Base-by-base conservation (phyloP, 2,329 filamentous ascomycete species). In the Phialophora tarda region DNA sequence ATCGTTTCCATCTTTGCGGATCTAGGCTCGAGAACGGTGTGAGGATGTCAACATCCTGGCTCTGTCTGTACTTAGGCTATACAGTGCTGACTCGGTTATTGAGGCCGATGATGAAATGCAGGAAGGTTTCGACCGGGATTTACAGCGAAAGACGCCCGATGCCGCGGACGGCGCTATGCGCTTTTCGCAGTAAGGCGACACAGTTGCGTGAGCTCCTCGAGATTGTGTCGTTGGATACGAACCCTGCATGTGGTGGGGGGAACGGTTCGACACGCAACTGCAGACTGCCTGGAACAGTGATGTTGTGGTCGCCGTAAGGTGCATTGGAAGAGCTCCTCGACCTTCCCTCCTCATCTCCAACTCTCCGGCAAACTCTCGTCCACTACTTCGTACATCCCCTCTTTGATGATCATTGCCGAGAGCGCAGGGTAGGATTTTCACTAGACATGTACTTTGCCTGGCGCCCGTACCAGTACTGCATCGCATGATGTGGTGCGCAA, bases 51-150 rank as follows among this genome's bases (percentile, higher is more conserved):
- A 51, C 28, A 28, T 24, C 44, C n/a, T 38, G 47, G 47, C 14
- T 44, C 17, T 44, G 14, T 23, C 30, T 47, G 24, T 44, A 5
- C 51, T 55, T 62, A 56, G 59, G 32, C 59, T 62, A 61, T 61
- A 61, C 30, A 26, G 38, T 53, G 59, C 59, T 56, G 34, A 62
- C 59, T 32, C 59, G 59, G 59, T 56, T 62, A 62, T 62, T 26
- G 41, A 59, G 2, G 24, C 57, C 17, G 59, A 53, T 32, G 47
- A 61, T 41, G 30, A n/a, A 24, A 21, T 14, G 28, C 11, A 32
- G 6, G 47, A n/a, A 23, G 21, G n/a, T 12, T 10, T 53, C 41
- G 21, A 21, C 26, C 41, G 44, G 21, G 47, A 8, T 4, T 26
- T 51, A 6, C 26, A 32, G 53, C 53, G 53, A 56, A 10, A 56